Conservation (phyloP, 352 stramenopile genomes). For the Phytophthora cactorum region DNA sequence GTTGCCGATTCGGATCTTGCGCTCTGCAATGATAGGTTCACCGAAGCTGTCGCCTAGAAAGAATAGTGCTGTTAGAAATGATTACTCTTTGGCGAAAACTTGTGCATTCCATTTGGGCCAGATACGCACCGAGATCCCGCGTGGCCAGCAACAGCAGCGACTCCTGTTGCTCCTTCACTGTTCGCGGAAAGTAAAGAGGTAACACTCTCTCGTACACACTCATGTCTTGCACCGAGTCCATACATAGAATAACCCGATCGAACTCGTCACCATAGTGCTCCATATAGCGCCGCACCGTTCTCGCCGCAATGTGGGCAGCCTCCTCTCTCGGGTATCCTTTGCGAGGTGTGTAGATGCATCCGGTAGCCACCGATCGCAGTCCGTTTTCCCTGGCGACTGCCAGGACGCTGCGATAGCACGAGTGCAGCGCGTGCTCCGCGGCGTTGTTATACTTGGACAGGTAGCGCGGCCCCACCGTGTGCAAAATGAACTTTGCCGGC, state of each 20-base stretch:
- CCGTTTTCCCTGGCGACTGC: constrained; percentile 68
- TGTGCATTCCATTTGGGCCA: neutral
- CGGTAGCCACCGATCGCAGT: constrained; percentile 71
- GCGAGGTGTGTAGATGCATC: constrained; percentile 74
- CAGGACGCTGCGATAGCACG: constrained; percentile 77
- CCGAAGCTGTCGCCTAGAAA: constrained; percentile 65
- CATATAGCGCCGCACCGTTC: constrained; percentile 79
- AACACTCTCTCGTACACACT: constrained; percentile 66
- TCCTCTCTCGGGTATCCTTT: constrained; percentile 85
- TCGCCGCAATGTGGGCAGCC: constrained; percentile 72
- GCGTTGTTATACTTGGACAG: constrained; percentile 76
- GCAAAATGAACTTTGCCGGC: constrained; percentile 73
- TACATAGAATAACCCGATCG: constrained; percentile 68
- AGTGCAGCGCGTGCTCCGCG: constrained; percentile 83
- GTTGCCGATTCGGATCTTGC: constrained; percentile 76
- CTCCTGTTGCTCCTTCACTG: constrained; percentile 38
- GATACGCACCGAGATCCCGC: constrained; percentile 47
- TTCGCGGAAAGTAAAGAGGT: constrained; percentile 79
- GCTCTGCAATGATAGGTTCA: constrained; percentile 81
- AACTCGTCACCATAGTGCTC: constrained; percentile 70
- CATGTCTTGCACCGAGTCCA: constrained; percentile 70
- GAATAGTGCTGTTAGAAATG: neutral
- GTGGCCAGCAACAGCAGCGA: constrained; percentile 35
- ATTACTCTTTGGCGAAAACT: neutral
- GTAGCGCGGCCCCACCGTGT: constrained; percentile 90